These are phyloP conservation scores for Aureoboletus auriporus DNA, from an alignment of 768 basidiomycete species.

Conservation along the genomic window DNA sequence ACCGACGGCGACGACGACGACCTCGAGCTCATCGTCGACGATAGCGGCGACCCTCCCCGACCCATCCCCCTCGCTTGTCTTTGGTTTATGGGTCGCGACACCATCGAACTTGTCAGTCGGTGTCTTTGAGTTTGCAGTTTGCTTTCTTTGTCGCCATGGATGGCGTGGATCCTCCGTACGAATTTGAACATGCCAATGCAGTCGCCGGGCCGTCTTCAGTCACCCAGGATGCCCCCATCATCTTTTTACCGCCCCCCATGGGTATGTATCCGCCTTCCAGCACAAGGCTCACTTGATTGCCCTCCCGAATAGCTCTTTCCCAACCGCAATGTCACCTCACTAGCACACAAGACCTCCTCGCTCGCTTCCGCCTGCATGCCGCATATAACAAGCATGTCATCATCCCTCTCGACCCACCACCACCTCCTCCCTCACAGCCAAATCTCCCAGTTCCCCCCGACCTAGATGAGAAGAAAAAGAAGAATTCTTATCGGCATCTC, in stretches of 20 bases:
- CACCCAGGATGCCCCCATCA: constrained; percentile 14
- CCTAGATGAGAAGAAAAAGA: constrained; percentile 64
- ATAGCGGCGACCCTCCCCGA: constrained; percentile 17
- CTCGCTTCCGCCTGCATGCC: constrained; percentile 62
- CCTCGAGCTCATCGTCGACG: constrained; percentile 26
- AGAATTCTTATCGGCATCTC: constrained; percentile 73
- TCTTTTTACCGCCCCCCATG: constrained; percentile 30
- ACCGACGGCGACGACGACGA: constrained; percentile 30
- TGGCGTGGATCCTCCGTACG: constrained; percentile 19
- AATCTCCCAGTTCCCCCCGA: constrained; percentile 47
- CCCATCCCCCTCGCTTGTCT: background rate
- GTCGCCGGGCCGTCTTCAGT: constrained; percentile 59
- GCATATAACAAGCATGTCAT: constrained; percentile 84
- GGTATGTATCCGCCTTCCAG: constrained; percentile 24
- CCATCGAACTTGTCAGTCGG: constrained; percentile 9
- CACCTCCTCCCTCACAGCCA: constrained; percentile 29
- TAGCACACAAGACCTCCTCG: constrained; percentile 77
- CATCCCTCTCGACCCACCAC: constrained; percentile 34
- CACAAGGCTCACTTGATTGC: constrained; percentile 10
- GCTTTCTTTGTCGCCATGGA: constrained; percentile 26
- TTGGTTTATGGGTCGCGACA: constrained; percentile 16
- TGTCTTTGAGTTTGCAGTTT: constrained; percentile 23
- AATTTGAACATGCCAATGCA: constrained; percentile 42
- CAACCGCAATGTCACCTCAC: constrained; percentile 44
- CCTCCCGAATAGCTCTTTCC: constrained; percentile 24